Conservation (phyloP, 257 asterid species). For the Ilex asprella region DNA sequence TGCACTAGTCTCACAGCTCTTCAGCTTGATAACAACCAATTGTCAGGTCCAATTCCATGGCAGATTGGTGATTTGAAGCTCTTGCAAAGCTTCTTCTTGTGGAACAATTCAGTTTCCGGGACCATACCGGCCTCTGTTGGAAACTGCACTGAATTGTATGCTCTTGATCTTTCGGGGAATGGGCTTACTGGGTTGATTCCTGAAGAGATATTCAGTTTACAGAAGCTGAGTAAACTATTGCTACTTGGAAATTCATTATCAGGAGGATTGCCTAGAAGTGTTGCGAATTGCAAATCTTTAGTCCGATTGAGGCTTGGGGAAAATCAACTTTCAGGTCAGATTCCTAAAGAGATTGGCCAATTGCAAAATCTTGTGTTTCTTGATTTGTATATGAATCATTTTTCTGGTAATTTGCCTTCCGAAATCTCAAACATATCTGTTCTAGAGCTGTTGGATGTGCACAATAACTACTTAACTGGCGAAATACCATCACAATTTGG, state of each 20-base stretch:
- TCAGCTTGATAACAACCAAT: conserved; percentile 74
- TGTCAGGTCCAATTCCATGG: conserved; percentile 69
- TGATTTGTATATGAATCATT: conserved; percentile 79
- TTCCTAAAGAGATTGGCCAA: conserved; percentile 84
- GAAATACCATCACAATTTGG: conserved; percentile 60
- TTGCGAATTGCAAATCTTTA: conserved; percentile 72
- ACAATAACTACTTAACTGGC: conserved; percentile 61
- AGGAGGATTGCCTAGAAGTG: conserved; percentile 52
- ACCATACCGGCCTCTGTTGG: conserved; percentile 67
- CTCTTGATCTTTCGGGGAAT: conserved; percentile 77
- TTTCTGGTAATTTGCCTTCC: conserved; percentile 71
- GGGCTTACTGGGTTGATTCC: conserved; percentile 81
- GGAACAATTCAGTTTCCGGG: conserved; percentile 85
- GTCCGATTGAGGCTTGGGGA: conserved; percentile 86
- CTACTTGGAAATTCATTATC: conserved; percentile 70
- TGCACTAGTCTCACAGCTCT: conserved; percentile 72
- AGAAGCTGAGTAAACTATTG: conserved; percentile 77
- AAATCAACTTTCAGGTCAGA: conserved; percentile 81
- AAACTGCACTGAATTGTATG: conserved; percentile 78
- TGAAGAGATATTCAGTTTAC: conserved; percentile 61
- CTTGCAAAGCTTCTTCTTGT: conserved; percentile 75
- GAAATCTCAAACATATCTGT: conserved; percentile 66
- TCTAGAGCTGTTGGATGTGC: conserved; percentile 81
- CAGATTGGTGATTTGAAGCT: conserved; percentile 62
- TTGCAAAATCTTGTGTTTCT: conserved; percentile 88